Base-by-base conservation (phyloP, 495 filamentous ascomycete species). In the Daldinia concentrica region DNA sequence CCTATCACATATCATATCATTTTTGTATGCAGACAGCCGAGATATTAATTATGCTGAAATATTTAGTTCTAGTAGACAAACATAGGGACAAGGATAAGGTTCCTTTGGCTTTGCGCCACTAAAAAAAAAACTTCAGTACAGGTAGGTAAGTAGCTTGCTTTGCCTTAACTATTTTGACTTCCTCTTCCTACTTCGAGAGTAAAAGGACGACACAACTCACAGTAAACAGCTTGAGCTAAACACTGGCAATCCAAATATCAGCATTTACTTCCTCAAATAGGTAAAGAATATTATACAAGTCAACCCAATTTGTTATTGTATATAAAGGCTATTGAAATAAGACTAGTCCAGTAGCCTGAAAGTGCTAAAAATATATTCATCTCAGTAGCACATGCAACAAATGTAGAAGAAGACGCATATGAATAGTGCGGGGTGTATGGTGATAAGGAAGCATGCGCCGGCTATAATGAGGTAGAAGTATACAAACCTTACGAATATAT, bases 341-440 rank as follows among this genome's bases (percentile, higher is more conserved):
- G 9, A 0, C 24, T 11, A 11, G 12, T 3, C 17, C 2, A 48
- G 43, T 24, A 48, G 6, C 19, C 8, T 48, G 19, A 4, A 48
- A 22, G 19, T 24, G 6, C 19, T 9, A 19, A 19, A 43, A 1
- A n/a, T 7, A 3, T 17, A 43, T 12, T 48, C n/a, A 11, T 11
- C 6, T 24, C 11, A 48, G 6, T 22, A 24, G 43, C 43, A 19
- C 19, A 48, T 12, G 12, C 1, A 15, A 17, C 24, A 54, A 14
- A 54, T 30, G 14, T 3, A 15, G 11, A 54, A 6, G 26, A 29
- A 30, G 51, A 54, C 51, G 29, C 30, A 26, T 1, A 39, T 3
- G 30, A 62, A 52, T 24, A 37, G 22, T 4, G 15, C 7, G 36
- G 59, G 59, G 45, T 62, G 43, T 15, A 62, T 62, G 22, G 29